phyloP scores from a whole-genome alignment of 148 eudicot species.

The Vaccinium macrocarpon region DNA sequence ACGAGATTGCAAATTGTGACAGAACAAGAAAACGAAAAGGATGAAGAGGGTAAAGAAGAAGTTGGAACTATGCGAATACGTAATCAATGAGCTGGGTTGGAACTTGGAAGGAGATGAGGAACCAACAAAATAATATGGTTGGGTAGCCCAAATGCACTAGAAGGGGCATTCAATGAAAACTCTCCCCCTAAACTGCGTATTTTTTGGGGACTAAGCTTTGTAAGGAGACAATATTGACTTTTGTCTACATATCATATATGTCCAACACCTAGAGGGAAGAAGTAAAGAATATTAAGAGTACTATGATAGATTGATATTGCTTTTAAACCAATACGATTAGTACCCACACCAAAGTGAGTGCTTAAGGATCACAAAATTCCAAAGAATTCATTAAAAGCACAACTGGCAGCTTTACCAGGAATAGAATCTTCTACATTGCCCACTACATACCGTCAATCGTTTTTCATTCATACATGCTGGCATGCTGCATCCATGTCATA shows the following conservation, averaged over 20 bases:
- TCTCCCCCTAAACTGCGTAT: neutral
- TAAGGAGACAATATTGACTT: neutral
- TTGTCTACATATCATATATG: neutral
- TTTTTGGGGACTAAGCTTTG: neutral
- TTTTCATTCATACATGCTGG: neutral
- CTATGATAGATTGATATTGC: neutral
- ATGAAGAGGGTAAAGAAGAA: neutral
- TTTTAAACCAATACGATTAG: neutral
- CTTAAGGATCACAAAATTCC: neutral
- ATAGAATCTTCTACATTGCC: neutral
- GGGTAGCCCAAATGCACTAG: neutral
- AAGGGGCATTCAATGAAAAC: neutral
- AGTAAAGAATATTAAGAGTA: neutral
- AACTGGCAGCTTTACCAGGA: neutral
- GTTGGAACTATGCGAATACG: neutral
- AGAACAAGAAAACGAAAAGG: neutral
- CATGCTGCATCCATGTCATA: neutral
- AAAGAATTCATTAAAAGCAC: neutral
- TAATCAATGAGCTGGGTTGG: neutral
- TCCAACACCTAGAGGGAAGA: neutral
- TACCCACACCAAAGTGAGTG: neutral
- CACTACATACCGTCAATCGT: neutral
- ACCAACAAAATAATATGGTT: neutral
- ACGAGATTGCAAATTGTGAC: neutral
- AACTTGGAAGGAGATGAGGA: constrained; percentile 2